These are phyloP conservation scores for Kodamaea kaohsiungensis DNA, from an alignment of 805 yeast genomes.

Conservation along the genomic window DNA sequence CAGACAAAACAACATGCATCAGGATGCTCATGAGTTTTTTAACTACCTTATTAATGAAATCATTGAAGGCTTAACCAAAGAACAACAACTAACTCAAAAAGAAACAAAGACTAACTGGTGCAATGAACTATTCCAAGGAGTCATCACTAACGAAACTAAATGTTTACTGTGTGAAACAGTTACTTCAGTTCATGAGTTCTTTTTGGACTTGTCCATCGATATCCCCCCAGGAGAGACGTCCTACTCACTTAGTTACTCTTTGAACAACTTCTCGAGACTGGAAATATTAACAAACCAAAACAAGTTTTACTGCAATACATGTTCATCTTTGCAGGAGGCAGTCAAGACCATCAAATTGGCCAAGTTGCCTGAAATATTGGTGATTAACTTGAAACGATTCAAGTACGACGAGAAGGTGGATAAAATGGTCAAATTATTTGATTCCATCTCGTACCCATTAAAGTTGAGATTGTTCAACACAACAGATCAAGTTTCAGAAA, in stretches of 20 bases:
- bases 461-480: constrained; percentile 70
- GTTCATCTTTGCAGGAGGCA: constrained; percentile 91
- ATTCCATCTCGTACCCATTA: constrained; percentile 79
- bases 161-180: constrained; percentile 87
- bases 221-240: constrained; percentile 59
- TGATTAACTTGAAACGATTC: constrained; percentile 87
- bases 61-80: constrained; percentile 56
- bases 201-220: constrained; percentile 84
- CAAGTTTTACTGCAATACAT: constrained; percentile 89
- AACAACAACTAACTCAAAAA: constrained; percentile 11
- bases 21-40: constrained; percentile 96
- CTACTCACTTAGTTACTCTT: constrained; percentile 71
- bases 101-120: constrained; percentile 48
- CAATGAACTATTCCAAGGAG: constrained; percentile 78
- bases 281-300: constrained; percentile 85
- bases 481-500: constrained; percentile 31
- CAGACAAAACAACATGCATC: constrained; percentile 86
- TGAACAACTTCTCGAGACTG: constrained; percentile 78
- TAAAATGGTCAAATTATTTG: constrained; percentile 81
- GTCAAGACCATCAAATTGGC: constrained; percentile 83
- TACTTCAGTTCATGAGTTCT: constrained; percentile 80
- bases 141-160: constrained; percentile 80
- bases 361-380: constrained; percentile 72
- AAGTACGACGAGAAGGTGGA: constrained; percentile 84
- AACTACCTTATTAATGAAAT: constrained; percentile 76